Evolutionary conservation across 2,329 filamentous ascomycete species (phyloP).

Genomic region (Calonectria ilicicola): DNA sequence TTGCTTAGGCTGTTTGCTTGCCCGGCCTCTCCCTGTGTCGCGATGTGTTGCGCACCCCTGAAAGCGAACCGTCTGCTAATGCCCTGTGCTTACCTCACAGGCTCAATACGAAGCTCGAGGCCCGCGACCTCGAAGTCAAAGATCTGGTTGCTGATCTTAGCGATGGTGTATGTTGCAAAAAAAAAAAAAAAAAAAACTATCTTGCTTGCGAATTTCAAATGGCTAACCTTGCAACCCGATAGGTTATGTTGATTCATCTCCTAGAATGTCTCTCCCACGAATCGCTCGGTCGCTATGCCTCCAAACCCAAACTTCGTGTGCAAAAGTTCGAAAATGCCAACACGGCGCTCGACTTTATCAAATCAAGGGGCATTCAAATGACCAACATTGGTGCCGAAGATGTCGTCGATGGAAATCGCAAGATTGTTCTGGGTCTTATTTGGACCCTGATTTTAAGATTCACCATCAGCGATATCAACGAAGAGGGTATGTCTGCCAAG

Average conservation of each 20-base stretch:
- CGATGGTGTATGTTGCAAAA: slow-evolving; percentile 82
- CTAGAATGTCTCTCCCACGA: slow-evolving; percentile 96
- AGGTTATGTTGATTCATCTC: slow-evolving; percentile 96
- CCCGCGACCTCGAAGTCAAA: slow-evolving; percentile 81
- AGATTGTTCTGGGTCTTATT: slow-evolving; percentile 96
- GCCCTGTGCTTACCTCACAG: slow-evolving; percentile 55
- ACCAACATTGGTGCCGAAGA: slow-evolving; percentile 99
- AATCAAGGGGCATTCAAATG: slow-evolving; percentile 91
- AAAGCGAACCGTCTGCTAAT: neutral
- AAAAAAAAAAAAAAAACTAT: neutral
- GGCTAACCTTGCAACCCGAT: slow-evolving; percentile 34
- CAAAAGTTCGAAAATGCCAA: slow-evolving; percentile 99
- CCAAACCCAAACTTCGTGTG: slow-evolving; percentile 94
- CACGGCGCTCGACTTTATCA: slow-evolving; percentile 93
- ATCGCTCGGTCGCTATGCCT: slow-evolving; percentile 95
- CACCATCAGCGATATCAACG: slow-evolving; percentile 98
- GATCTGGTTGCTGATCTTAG: slow-evolving; percentile 91
- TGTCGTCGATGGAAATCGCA: slow-evolving; percentile 96
- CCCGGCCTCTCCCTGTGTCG: neutral
- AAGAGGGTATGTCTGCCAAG: slow-evolving; percentile 97
- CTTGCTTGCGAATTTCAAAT: neutral
- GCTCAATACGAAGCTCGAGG: slow-evolving; percentile 95
- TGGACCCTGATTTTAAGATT: slow-evolving; percentile 99
- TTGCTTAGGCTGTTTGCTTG: neutral
- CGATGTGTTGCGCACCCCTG: slow-evolving; percentile 11